Conservation (phyloP, 2,329 filamentous ascomycete species). For the Cladosporium velox region DNA sequence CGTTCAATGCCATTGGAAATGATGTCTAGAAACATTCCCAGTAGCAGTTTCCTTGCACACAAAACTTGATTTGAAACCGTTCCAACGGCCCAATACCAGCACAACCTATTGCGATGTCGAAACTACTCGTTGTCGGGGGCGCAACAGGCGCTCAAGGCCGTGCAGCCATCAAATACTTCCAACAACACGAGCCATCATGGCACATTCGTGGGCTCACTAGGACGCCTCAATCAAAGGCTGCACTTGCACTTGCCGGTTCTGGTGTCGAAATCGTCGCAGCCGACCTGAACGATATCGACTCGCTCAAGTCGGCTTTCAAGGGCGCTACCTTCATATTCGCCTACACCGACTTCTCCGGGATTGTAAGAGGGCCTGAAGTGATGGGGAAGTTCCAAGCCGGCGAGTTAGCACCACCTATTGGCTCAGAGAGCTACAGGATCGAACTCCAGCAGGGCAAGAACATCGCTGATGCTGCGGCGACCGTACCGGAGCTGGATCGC, state of each 20-base stretch:
- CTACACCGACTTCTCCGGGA: constrained; percentile 22
- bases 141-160: constrained; percentile 24
- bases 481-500: constrained; percentile 36
- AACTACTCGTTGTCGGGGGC: constrained; percentile 27
- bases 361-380: constrained; percentile 22
- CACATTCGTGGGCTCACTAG: constrained; percentile 46
- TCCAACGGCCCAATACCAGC: background rate
- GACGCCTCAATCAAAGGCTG: constrained; percentile 42
- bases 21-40: background rate
- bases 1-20: background rate
- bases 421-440: constrained; percentile 50
- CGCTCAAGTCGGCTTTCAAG: constrained; percentile 40
- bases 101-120: constrained; percentile 3
- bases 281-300: constrained; percentile 37
- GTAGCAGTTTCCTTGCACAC: background rate
- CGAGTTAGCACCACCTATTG: constrained; percentile 16
- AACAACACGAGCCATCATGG: constrained; percentile 19
- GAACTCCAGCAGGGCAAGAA: constrained; percentile 58
- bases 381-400: constrained; percentile 16
- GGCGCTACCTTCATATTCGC: constrained; percentile 43
- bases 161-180: constrained; percentile 25
- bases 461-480: constrained; percentile 54
- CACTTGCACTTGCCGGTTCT: constrained; percentile 34
- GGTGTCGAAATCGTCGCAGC: constrained; percentile 43
- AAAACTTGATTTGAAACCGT: background rate